A percentile compares a stretch with the other conserved stretches of the same genome.
Evolutionary conservation across 129 eudicot species (phyloP).

Genomic region (Flaveria linearis): DNA sequence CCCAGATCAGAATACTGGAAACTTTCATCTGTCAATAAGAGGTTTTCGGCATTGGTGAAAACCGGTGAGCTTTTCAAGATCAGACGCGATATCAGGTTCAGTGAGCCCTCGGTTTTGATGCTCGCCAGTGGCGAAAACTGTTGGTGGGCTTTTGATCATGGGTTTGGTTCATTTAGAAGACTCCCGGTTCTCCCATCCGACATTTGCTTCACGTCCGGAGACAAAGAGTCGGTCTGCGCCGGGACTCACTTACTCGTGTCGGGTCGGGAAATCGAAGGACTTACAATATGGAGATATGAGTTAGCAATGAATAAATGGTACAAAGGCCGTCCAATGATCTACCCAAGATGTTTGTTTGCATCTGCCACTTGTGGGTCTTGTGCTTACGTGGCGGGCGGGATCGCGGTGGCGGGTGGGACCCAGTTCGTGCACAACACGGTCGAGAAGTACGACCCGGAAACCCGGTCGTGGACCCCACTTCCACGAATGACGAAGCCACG

Average conservation of each 20-base stretch:
- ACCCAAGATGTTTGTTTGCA: conserved; percentile 83
- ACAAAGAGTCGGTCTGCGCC: conserved; percentile 79
- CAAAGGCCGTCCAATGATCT: conserved; percentile 72
- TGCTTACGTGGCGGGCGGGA: conserved; percentile 87
- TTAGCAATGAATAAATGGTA: conserved; percentile 62
- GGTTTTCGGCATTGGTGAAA: conserved; percentile 44
- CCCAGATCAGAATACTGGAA: conserved; percentile 79
- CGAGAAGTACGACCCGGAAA: conserved; percentile 68
- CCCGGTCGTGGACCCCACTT: conserved; percentile 64
- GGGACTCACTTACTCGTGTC: conserved; percentile 91
- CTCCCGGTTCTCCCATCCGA: conserved; percentile 73
- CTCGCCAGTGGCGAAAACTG: conserved; percentile 60
- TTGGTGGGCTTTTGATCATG: conserved; percentile 81
- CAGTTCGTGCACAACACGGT: conserved; percentile 50
- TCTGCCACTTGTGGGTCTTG: conserved; percentile 72
- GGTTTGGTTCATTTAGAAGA: conserved; percentile 53
- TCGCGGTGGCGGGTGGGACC: conserved; percentile 36
- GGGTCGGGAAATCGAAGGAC: conserved; percentile 67
- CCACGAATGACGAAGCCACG: conserved; percentile 71
- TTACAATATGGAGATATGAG: conserved; percentile 71
- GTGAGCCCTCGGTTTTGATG: conserved; percentile 74
- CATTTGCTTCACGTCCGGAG: conserved; percentile 56
- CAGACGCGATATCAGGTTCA: conserved; percentile 47
- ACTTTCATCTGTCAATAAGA: conserved; percentile 49
- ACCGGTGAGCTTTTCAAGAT: conserved; percentile 60